phyloP scores from a whole-genome alignment of 306 rosid species.

The Malus sylvestris region DNA sequence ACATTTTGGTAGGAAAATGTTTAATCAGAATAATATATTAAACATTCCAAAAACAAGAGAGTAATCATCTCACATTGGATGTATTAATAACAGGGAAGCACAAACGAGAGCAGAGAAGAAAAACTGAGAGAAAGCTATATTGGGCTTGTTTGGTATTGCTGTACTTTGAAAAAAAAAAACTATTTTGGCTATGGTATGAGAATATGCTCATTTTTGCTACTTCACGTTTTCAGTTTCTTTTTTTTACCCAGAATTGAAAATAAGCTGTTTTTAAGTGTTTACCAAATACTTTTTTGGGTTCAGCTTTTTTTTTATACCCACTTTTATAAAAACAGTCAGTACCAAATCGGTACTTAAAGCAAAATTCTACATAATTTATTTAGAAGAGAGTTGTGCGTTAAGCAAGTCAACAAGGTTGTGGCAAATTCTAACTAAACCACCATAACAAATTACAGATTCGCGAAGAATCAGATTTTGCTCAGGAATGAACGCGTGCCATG shows the following conservation, averaged over 20 bases:
- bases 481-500: constrained; percentile 18
- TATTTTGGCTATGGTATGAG: no score
- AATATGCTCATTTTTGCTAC: no score
- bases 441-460: not conserved
- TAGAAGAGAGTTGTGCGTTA: constrained; percentile 3
- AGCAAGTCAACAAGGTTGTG: constrained; percentile 21
- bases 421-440: constrained; percentile 9
- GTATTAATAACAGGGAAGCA: not conserved
- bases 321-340: no score
- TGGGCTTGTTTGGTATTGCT: no score
- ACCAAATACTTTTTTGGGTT: no score
- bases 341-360: not conserved
- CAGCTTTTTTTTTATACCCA: no score
- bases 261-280: no score
- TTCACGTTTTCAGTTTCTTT: no score
- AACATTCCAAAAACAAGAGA: not conserved
- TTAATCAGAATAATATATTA: no score
- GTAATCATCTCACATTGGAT: not conserved
- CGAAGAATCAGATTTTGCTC: not conserved
- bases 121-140: not conserved
- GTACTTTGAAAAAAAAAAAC: not conserved
- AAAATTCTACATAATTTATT: constrained; percentile 21
- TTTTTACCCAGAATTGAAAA: no score
- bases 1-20: no score
- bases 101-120: not conserved